Evolutionary conservation across 2,329 filamentous ascomycete species (phyloP), one percentile per base, ranked within the genome.

Genomic region (Aspergillus calidoustus): DNA sequence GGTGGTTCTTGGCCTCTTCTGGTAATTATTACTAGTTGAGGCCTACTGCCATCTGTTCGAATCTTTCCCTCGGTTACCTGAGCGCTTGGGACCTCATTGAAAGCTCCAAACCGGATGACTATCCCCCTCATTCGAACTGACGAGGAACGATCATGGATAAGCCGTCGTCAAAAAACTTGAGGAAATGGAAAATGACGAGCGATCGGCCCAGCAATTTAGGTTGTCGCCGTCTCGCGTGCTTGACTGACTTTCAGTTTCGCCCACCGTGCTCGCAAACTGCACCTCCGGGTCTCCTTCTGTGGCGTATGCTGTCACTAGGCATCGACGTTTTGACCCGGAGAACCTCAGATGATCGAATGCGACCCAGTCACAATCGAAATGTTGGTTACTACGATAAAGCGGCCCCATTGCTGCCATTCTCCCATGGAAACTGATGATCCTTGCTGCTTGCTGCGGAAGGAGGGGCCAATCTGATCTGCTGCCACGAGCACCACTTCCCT

Each of bases 401-500:
- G 57, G 60, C 56, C 17, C 52, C 62, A 57, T 59, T 49, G 61
- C 63, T 66, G 64, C 47, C 41, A 52, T 67, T 53, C 23, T 48
- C 22, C 25, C 7, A 17, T 30, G 6, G 64, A 71, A 68, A 65
- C 47, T 65, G 64, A 61, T 68, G 65, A 70, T 70, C 66, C 30
- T 23, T 59, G 47, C 59, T 59, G 63, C 25, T 23, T 59, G 47
- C 59, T 59, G 63, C 62, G 57, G 64, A 66, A 63, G 59, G 51
- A 51, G 60, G 62, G 51, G 54, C 59, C 47, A 55, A 56, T 64
- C 51, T 52, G 30, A 50, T 49, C 30, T 44, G 23, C 46, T 59
- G 54, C 19, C 55, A 61, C 25, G 60, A 55, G 58, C 57, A 63
- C n/a, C 56, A 63, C 59, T 53, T 23, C 54, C 52, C 28, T 30